Evolutionary conservation across 140 eudicot genomes (phyloP), one percentile per base, ranked within the genome.

Genomic region (Bidens hawaiensis): DNA sequence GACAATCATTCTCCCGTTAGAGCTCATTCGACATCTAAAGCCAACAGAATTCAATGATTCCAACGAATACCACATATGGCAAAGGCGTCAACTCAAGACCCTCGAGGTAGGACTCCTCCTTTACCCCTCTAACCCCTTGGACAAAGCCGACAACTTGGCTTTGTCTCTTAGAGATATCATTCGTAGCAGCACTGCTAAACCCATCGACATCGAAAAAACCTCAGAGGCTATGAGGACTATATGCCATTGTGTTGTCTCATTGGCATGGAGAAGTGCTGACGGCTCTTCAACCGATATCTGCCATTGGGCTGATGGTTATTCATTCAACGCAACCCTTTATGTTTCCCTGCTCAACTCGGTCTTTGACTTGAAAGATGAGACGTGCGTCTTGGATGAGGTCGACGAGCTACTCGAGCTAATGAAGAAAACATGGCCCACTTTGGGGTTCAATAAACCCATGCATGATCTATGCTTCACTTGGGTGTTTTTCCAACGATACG

Each of bases 231-330:
- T 91, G 96, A 71, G 75, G 48, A 31, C 70, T 6, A 66, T 91
- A 15, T 78, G 86, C 73, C 82, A 80, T 28, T 71, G 75, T 27
- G 81, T 91, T 0, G 91, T 88, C 15, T 79, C 95, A 14, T 65
- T 91, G 5, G 71, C 96, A 13, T 91, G 98, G 98, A 62, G 96
- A 34, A 83, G 80, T 38, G 42, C 56, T 1, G 82, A 78, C 18
- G 88, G 81, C 1, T 63, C 72, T 22, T 74, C 77, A 7, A 78
- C 87, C 0, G 85, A 76, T 5, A 60, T 76, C 0, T 82, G 96
- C 43, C 98, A 91, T 21, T 91, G 98, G 98, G 96, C 98, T 6
- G 98, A 91, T 24, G 98, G 98, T 0, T 76, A 54, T 69, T 95
- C 98, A 2, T 70, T 91, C 18, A 91, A 91, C 33, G 69, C 77